Evolutionary conservation across 257 asterid species (phyloP), one percentile per base, ranked within the genome.

Genomic region (Fraxinus cuspidata): DNA sequence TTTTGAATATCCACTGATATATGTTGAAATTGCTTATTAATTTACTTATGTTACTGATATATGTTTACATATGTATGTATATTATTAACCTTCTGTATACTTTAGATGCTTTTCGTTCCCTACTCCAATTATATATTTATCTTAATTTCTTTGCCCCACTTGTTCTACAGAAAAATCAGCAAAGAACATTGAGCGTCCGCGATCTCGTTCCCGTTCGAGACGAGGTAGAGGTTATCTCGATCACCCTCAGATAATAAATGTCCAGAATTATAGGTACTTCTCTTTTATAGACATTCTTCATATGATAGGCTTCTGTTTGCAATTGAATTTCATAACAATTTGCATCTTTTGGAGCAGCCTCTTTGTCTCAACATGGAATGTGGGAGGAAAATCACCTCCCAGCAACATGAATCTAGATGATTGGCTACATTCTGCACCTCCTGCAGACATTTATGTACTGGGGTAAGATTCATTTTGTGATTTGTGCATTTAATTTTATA

Each of bases 381-480:
- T 93, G 83, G 99, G 94, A 69, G 99, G 99, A 77, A 96, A 90
- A 84, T 71, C 99, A 58, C 99, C 99, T 7, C 77, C 89, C 4
- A 88, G 77, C 85, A 92, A 85, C 80, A 80, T 96, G 96, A 92
- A 87, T 81, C 84, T 96, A 23, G 99, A 96, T 79, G 96, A 93
- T 74, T 96, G 98, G 99, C 86, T 96, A 32, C 99, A 93, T 82
- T 91, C 98, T 51, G 89, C 98, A 29, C 99, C 98, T 72, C 96
- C 96, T 67, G 97, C 99, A 49, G 99, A 96, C 88, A 94, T 96
- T 74, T 96, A 96, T 58, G 99, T 96, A 21, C 99, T 96, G 28
- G 99, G 99, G 99, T 96, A 86, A 42, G 84, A 25, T 72, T 28
- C 13, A 70, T 44, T 75, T 74, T 18, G 63, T 32, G 21, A 75